Evolutionary conservation across 2,329 filamentous ascomycete species (phyloP).

Genomic region (Cercospora citrullina): DNA sequence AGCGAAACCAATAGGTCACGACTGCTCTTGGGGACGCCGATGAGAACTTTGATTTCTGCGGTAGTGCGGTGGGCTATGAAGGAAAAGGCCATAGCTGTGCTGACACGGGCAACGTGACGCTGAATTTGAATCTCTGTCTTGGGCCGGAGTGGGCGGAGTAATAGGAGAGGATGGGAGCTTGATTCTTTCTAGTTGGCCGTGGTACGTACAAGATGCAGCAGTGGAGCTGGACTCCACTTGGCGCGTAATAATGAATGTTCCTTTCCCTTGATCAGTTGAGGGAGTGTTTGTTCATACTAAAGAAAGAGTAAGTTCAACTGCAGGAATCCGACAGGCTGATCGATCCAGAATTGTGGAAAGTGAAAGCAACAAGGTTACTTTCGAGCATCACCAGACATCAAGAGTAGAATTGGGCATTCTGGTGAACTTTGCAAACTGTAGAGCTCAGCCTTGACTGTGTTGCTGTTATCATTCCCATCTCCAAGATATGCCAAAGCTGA

Average conservation of each 20-base stretch:
- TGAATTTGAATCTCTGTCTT: slow-evolving; percentile 28
- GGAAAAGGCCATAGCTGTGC: slow-evolving; percentile 25
- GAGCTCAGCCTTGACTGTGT: too few relatives aligned
- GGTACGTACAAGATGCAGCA: not conserved
- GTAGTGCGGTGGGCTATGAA: slow-evolving; percentile 19
- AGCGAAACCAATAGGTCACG: not conserved
- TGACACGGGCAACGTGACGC: slow-evolving; percentile 23
- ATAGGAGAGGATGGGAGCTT: not conserved
- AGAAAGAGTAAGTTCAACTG: too few relatives aligned
- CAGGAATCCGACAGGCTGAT: too few relatives aligned
- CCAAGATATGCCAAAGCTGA: too few relatives aligned
- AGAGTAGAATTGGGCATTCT: too few relatives aligned
- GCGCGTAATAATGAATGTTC: not conserved
- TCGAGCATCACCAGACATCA: too few relatives aligned
- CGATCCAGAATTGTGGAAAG: too few relatives aligned
- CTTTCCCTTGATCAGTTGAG: too few relatives aligned
- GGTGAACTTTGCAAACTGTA: too few relatives aligned
- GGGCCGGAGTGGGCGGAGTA: not conserved
- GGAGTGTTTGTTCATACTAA: too few relatives aligned
- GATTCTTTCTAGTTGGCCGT: not conserved
- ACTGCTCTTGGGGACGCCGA: not conserved
- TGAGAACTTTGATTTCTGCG: slow-evolving; percentile 15
- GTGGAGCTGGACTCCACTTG: not conserved
- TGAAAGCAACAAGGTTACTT: too few relatives aligned
- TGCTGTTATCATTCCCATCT: too few relatives aligned